phyloP scores from a whole-genome alignment of 2,329 filamentous ascomycete genomes.

The Calonectria pauciramosa region DNA sequence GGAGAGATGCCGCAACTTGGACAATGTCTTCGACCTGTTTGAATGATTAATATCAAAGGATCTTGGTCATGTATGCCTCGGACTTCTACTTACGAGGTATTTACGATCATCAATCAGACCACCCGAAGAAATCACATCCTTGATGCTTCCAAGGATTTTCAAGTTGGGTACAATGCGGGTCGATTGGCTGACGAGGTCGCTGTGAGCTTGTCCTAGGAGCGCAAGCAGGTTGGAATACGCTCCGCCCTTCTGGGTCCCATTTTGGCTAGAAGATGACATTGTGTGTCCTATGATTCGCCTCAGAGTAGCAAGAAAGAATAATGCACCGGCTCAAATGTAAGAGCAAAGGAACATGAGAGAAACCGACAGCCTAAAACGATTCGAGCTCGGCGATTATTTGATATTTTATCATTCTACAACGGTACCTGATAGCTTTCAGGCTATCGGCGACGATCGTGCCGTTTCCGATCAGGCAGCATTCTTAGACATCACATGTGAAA shows the following conservation, averaged over 20 bases:
- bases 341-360: background rate
- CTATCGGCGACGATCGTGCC: background rate
- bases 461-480: background rate
- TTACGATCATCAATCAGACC: background rate
- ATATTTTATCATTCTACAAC: background rate
- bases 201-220: background rate
- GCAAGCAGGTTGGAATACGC: background rate
- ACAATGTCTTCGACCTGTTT: background rate
- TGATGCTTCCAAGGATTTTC: background rate
- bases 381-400: background rate
- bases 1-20: background rate
- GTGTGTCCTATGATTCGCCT: background rate
- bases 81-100: background rate
- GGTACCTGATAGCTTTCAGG: background rate
- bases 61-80: background rate
- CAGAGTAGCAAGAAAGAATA: background rate
- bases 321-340: background rate
- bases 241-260: background rate
- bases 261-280: background rate
- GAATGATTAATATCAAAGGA: background rate
- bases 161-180: background rate
- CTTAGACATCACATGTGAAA: background rate
- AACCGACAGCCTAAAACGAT: background rate
- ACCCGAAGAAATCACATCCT: background rate
- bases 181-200: background rate